Base-by-base conservation (phyloP, 306 rosid genomes). In the Castanea crenata region DNA sequence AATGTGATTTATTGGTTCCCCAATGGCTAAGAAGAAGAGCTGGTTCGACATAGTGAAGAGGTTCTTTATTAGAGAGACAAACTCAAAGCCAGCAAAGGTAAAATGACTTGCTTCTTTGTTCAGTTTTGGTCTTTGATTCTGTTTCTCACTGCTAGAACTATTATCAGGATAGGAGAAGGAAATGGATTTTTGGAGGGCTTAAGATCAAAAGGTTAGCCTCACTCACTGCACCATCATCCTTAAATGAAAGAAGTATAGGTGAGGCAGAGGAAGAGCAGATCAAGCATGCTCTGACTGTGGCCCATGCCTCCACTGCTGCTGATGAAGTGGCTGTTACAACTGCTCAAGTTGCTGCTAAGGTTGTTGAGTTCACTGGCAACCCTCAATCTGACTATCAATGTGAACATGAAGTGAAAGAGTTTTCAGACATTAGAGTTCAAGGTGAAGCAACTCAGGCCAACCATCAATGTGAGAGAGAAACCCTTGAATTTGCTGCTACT, bases 21-120 rank as follows among this genome's bases (percentile, higher is more conserved):
- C 82, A 85, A 94, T 91, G 98, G 92, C 90, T 46, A 92, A 88
- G 85, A 88, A 87, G 86, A 93, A 90, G 87, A 86, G 93, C 75
- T 92, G 97, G 97, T 89, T 94, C 79, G 86, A 57, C 85, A 55
- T 91, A 15, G 90, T 92, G 86, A 92, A 91, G 86, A 90, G 90
- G 80, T 81, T 92, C 74, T 94, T 94, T 56, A 41, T 71, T 76
- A 73, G 93, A 87, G 94, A 88, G 21, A 74, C 90, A 67, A 87
- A 88, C 58, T 82, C 91, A 3, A 81, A 86, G 55, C 90, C 87
- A 81, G 94, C 89, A 67, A 89, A 89, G 86, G 98, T 91, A 83
- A 81, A 34, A 74, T 44, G 35, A 38, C 31, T 7, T 49, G 23
- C 56, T 29, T 57, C 62, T 73, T 74, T 78, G 51, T 55, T 59